Evolutionary conservation across 2,329 filamentous ascomycete species (phyloP).

Genomic region (Phyllosticta citrichinensis): DNA sequence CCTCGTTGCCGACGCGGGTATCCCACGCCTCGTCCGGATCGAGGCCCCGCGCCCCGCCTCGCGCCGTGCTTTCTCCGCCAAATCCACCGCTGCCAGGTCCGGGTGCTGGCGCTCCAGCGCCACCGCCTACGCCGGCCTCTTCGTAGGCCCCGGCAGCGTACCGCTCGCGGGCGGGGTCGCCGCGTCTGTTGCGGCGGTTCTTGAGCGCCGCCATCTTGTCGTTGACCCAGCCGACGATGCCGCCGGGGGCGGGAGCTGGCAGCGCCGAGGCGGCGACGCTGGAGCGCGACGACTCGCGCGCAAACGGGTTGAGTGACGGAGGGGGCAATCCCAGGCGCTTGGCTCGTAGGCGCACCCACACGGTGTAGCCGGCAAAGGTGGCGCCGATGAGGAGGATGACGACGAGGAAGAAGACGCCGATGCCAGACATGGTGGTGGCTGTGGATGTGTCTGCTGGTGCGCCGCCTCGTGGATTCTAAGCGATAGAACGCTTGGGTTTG

Average conservation of each 20-base stretch:
- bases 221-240: slow-evolving; percentile 63
- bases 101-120: slow-evolving; percentile 12
- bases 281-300: slow-evolving; percentile 22
- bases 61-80: slow-evolving; percentile 33
- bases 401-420: slow-evolving; percentile 39
- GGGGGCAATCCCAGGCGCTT: slow-evolving; percentile 65
- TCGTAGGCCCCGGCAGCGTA: slow-evolving; percentile 65
- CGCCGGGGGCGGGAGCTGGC: slow-evolving; percentile 45
- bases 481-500: neutral
- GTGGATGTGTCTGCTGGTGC: neutral
- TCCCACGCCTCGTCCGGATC: slow-evolving; percentile 87
- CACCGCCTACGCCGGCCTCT: slow-evolving; percentile 42
- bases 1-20: slow-evolving; percentile 63
- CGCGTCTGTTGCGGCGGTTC: slow-evolving; percentile 41
- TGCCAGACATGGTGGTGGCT: slow-evolving; percentile 7
- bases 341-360: slow-evolving; percentile 63
- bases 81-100: slow-evolving; percentile 24
- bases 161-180: slow-evolving; percentile 25
- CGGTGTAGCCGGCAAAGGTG: slow-evolving; percentile 55
- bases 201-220: slow-evolving; percentile 54
- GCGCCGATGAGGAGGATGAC: slow-evolving; percentile 65
- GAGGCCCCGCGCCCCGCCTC: slow-evolving; percentile 39
- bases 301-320: slow-evolving; percentile 63
- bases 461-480: neutral
- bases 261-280: slow-evolving; percentile 16